Evolutionary conservation across 2,329 filamentous ascomycete species (phyloP).

Genomic region (Fusarium dlaminii): DNA sequence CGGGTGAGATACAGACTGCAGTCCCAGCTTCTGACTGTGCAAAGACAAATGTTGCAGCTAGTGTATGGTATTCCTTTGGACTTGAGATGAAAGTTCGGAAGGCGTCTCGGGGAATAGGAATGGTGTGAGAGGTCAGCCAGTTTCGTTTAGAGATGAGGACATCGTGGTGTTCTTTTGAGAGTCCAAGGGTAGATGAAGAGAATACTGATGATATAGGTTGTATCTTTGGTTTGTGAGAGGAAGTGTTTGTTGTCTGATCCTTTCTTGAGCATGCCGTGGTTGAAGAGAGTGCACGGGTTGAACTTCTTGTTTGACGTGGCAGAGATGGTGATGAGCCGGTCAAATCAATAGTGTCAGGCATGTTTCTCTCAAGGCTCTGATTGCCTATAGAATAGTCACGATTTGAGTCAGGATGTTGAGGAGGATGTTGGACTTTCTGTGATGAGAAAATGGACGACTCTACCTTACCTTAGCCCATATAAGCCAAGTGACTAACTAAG

Average conservation of each 20-base stretch:
- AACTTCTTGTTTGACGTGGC: conserved; percentile 26
- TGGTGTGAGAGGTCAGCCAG: conserved; percentile 33
- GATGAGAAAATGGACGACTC: background rate
- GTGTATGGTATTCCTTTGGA: background rate
- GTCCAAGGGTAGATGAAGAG: background rate
- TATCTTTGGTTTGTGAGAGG: conserved; percentile 5
- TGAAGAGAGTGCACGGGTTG: background rate
- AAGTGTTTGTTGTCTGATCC: background rate
- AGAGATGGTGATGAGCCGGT: background rate
- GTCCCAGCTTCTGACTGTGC: conserved; percentile 60
- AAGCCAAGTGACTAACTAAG: background rate
- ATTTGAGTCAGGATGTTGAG: too few species aligned
- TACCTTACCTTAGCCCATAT: background rate
- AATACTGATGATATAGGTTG: background rate
- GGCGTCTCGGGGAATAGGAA: conserved; percentile 24
- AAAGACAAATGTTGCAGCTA: conserved; percentile 54
- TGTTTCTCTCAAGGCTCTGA: background rate
- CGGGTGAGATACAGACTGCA: conserved; percentile 57
- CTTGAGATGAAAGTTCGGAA: background rate
- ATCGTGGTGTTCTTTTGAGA: background rate
- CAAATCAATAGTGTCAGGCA: conserved; percentile 1
- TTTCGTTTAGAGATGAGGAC: conserved; percentile 18
- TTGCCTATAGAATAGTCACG: background rate
- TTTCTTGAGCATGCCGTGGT: background rate
- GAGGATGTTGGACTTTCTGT: background rate